Conservation (phyloP, 345 rosid genomes). For the Pistacia atlantica region DNA sequence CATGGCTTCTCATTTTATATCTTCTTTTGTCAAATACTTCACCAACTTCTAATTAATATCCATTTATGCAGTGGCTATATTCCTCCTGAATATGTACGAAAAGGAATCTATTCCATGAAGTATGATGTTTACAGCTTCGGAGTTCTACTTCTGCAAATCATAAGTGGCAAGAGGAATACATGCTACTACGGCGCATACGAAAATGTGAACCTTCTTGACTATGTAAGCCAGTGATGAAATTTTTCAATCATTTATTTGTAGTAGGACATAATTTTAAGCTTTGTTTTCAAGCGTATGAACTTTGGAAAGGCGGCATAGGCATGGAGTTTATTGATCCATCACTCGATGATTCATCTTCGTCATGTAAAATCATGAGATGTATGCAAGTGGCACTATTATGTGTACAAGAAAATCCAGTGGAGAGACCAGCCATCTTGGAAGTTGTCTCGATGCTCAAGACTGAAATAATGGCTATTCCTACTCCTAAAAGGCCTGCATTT, state of each 20-base stretch:
- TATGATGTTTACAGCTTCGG: conserved; percentile 58
- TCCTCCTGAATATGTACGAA: conserved; percentile 54
- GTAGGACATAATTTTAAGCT: background rate
- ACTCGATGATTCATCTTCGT: conserved; percentile 30
- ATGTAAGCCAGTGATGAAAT: conserved; percentile 29
- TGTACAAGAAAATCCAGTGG: conserved; percentile 33
- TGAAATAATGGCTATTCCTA: conserved; percentile 2
- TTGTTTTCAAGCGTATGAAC: conserved; percentile 30
- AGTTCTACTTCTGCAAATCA: conserved; percentile 50
- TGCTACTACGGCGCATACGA: conserved; percentile 31
- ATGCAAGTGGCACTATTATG: conserved; percentile 39
- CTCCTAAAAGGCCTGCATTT: conserved; percentile 39
- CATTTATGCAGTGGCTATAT: conserved; percentile 39
- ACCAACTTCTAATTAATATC: background rate
- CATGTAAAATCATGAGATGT: conserved; percentile 26
- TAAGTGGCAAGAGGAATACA: conserved; percentile 44
- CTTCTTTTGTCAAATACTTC: background rate
- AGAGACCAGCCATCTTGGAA: conserved; percentile 37
- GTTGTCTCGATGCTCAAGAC: conserved; percentile 27
- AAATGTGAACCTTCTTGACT: conserved; percentile 37
- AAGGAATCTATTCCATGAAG: conserved; percentile 48
- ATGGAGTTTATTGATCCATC: conserved; percentile 36
- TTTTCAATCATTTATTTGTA: background rate
- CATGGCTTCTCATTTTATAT: background rate
- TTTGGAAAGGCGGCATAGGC: conserved; percentile 25